A percentile compares a stretch with the other conserved stretches of the same genome.
phyloP scores from a whole-genome alignment of 139 green algal genomes.

The Coelastrella sp. region DNA sequence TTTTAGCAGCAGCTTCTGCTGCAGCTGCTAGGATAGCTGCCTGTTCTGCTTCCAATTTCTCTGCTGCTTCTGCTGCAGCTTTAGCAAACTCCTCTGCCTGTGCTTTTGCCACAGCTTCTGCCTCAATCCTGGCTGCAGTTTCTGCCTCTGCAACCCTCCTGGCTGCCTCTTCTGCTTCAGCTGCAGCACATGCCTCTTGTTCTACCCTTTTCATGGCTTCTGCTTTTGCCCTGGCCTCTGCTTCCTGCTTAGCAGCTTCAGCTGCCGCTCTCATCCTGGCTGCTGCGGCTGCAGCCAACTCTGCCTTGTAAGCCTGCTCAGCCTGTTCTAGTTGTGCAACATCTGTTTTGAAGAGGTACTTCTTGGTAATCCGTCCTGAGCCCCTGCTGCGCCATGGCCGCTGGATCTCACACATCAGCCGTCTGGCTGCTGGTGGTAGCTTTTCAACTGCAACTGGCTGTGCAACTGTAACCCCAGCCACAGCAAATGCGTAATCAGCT shows the following conservation, averaged over 20 bases:
- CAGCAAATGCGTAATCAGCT: not conserved
- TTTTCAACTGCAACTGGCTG: not conserved
- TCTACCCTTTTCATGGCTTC: not conserved
- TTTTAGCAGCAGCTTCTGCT: not conserved
- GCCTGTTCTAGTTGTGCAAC: not conserved
- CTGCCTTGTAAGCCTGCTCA: not conserved
- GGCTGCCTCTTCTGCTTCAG: not conserved
- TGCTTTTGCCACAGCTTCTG: not conserved
- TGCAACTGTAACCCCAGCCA: not conserved
- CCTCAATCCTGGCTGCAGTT: not conserved
- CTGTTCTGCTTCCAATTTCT: not conserved
- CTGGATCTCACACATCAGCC: not conserved
- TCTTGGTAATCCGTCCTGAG: not conserved
- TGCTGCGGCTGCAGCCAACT: not conserved
- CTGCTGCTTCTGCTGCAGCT: not conserved
- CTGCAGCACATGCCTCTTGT: not conserved
- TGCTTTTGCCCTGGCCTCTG: constrained; percentile 2
- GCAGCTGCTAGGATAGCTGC: not conserved
- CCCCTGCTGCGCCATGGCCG: not conserved
- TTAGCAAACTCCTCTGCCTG: not conserved
- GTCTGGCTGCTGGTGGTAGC: not conserved
- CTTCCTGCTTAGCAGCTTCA: not conserved
- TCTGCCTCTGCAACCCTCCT: not conserved
- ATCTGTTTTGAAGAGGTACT: not conserved
- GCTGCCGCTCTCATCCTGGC: not conserved